Evolutionary conservation across 2,329 filamentous ascomycete genomes (phyloP).

Genomic region (Mollisia scopiformis): DNA sequence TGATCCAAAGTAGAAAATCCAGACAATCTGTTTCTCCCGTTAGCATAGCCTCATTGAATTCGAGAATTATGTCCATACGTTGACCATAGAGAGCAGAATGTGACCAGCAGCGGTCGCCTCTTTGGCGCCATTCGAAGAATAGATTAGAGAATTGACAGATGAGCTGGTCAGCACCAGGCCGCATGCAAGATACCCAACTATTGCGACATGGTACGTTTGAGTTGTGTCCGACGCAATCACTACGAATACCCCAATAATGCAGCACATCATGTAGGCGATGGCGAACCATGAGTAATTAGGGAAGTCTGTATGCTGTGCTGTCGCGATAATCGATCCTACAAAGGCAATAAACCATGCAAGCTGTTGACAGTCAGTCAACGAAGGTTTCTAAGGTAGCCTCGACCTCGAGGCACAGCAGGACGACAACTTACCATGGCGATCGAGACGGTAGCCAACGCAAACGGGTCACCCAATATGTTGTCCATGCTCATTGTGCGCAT

Average conservation of each 20-base stretch:
- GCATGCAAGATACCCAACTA: slow-evolving; percentile 84
- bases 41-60: slow-evolving; percentile 5
- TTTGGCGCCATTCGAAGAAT: slow-evolving; percentile 70
- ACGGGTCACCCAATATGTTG: slow-evolving; percentile 94
- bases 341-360: slow-evolving; percentile 95
- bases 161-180: slow-evolving; percentile 86
- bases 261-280: slow-evolving; percentile 81
- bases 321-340: slow-evolving; percentile 79
- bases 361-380: slow-evolving; percentile 49
- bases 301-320: slow-evolving; percentile 56
- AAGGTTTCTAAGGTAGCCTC: not conserved
- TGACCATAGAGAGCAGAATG: slow-evolving; percentile 90
- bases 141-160: slow-evolving; percentile 84
- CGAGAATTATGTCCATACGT: slow-evolving; percentile 59
- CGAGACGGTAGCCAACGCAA: slow-evolving; percentile 91
- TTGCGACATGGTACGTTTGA: slow-evolving; percentile 87
- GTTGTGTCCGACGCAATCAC: slow-evolving; percentile 84
- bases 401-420: slow-evolving; percentile 7
- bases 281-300: slow-evolving; percentile 95
- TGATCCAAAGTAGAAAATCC: slow-evolving; percentile 99
- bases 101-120: slow-evolving; percentile 92
- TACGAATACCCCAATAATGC: slow-evolving; percentile 78
- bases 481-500: slow-evolving; percentile 71
- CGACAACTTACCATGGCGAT: slow-evolving; percentile 75
- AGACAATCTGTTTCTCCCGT: slow-evolving; percentile 70